A percentile compares a stretch with the other conserved stretches of the same genome.
phyloP scores from a whole-genome alignment of 2,329 filamentous ascomycete genomes.

The Colletotrichum godetiae region DNA sequence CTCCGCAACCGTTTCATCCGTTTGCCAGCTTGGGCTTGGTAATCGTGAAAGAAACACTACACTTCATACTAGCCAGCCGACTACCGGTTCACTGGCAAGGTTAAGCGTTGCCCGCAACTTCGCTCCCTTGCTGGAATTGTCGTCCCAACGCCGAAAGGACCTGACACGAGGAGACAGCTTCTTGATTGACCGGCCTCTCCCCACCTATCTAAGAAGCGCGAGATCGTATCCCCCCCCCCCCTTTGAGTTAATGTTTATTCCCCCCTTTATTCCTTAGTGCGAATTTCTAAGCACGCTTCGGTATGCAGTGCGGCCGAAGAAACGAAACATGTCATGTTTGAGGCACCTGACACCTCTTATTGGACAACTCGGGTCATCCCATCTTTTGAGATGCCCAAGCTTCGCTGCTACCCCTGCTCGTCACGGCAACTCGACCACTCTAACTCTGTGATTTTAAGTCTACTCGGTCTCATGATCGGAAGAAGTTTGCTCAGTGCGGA shows the following conservation, averaged over 20 bases:
- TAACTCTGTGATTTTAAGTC: neutral
- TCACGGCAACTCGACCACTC: neutral
- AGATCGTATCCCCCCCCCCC: neutral
- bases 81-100: neutral
- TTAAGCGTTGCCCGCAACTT: neutral
- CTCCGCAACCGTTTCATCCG: slow-evolving; percentile 29
- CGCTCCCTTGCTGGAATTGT: neutral
- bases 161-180: neutral
- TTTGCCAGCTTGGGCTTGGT: neutral
- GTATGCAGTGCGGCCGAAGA: slow-evolving; percentile 28
- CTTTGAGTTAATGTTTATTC: neutral
- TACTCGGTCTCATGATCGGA: slow-evolving; percentile 26
- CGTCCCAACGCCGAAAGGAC: neutral
- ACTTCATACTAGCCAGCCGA: neutral
- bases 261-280: neutral
- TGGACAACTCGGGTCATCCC: slow-evolving; percentile 24
- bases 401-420: slow-evolving; percentile 16
- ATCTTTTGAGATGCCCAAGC: slow-evolving; percentile 17
- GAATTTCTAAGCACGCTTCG: slow-evolving; percentile 29
- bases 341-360: neutral
- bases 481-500: slow-evolving; percentile 17
- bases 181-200: neutral
- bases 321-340: slow-evolving; percentile 35
- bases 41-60: neutral
- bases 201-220: neutral